Conservation (phyloP, 805 yeast genomes). For the Candida multigemmis region DNA sequence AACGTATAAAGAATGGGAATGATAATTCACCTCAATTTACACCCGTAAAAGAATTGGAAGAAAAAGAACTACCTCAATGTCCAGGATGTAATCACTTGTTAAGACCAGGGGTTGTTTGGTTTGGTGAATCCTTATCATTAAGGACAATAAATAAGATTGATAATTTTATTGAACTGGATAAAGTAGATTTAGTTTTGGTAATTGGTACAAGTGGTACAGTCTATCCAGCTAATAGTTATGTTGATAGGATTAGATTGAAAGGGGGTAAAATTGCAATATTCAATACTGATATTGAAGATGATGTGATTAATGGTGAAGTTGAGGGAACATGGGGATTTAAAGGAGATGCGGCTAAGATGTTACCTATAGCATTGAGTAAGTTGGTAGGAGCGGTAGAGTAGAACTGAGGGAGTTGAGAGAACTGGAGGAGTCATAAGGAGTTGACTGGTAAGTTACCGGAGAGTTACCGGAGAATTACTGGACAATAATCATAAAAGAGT, state of each 20-base stretch:
- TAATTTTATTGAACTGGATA: slow-evolving; percentile 46
- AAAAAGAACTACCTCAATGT: slow-evolving; percentile 59
- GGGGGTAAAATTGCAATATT: slow-evolving; percentile 84
- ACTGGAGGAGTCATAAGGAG: background rate
- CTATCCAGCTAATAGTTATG: slow-evolving; percentile 91
- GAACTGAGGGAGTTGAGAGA: background rate
- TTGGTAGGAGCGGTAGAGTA: slow-evolving; percentile 12
- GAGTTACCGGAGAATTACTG: too few species aligned
- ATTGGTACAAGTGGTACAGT: slow-evolving; percentile 80
- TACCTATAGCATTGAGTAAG: slow-evolving; percentile 62
- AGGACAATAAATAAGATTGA: slow-evolving; percentile 58
- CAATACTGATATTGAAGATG: slow-evolving; percentile 56
- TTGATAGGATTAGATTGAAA: slow-evolving; percentile 59
- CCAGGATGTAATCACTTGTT: slow-evolving; percentile 62
- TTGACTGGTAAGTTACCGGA: too few species aligned
- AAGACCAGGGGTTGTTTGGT: slow-evolving; percentile 92
- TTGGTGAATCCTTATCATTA: slow-evolving; percentile 80
- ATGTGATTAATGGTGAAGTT: slow-evolving; percentile 30
- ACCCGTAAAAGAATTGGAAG: slow-evolving; percentile 41
- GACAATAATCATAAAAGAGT: too few species aligned
- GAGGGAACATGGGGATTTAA: slow-evolving; percentile 56
- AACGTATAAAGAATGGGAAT: slow-evolving; percentile 1
- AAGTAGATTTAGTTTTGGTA: slow-evolving; percentile 68
- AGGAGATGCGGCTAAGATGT: slow-evolving; percentile 70
- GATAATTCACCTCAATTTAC: slow-evolving; percentile 32